These are phyloP conservation scores for Neurospora pannonica DNA, from an alignment of 495 filamentous ascomycete species.

Conservation along the genomic window DNA sequence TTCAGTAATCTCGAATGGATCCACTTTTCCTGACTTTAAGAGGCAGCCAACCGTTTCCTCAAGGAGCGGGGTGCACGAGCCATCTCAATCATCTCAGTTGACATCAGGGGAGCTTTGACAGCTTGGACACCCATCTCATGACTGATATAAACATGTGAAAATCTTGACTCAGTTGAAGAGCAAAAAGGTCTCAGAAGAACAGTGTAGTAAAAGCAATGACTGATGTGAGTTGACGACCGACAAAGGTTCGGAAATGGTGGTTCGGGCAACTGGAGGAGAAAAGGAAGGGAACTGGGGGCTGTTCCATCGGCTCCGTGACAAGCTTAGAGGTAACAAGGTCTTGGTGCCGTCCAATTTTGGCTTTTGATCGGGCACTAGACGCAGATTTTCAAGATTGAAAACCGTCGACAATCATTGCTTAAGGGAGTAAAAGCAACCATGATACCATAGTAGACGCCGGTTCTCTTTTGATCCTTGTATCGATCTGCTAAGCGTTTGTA, in stretches of 20 bases:
- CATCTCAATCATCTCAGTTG: not conserved
- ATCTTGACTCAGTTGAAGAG: not conserved
- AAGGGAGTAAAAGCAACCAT: not conserved
- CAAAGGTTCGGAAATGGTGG: not conserved
- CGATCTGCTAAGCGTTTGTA: not conserved
- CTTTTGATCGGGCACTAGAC: not conserved
- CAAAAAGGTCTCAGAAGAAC: not conserved
- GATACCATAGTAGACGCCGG: not conserved
- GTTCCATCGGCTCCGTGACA: not conserved
- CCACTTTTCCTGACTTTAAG: not conserved
- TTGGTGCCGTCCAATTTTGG: not conserved
- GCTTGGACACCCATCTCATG: not conserved
- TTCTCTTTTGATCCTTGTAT: not conserved
- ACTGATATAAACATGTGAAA: not conserved
- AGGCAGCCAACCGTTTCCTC: not conserved
- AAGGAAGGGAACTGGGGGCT: not conserved
- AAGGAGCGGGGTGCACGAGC: not conserved
- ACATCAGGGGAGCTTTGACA: not conserved
- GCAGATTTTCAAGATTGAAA: not conserved
- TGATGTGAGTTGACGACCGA: not conserved
- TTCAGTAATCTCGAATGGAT: not conserved
- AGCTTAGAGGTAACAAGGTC: not conserved
- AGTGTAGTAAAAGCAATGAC: not conserved
- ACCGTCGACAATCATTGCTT: not conserved
- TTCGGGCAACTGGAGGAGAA: not conserved